A percentile compares a stretch with the other conserved stretches of the same genome.
phyloP scores from a whole-genome alignment of 2,329 filamentous ascomycete genomes.

The Fusarium nelsonii region DNA sequence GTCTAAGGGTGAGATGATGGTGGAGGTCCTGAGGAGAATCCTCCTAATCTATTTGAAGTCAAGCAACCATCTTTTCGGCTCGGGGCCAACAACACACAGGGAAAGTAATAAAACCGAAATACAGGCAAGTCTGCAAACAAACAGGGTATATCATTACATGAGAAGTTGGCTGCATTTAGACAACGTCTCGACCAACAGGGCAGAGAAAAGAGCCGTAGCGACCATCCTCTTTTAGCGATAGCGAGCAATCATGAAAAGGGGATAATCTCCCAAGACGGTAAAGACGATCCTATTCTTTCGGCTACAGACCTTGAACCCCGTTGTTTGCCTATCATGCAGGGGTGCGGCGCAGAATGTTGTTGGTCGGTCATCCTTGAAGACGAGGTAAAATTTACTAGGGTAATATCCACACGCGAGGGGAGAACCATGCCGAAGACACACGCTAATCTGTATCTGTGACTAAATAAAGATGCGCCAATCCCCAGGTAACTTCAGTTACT shows the following conservation, averaged over 20 bases:
- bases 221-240: background rate
- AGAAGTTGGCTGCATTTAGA: too few relatives aligned
- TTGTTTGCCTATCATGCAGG: conserved; percentile 4
- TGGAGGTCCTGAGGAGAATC: too few relatives aligned
- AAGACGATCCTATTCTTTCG: background rate
- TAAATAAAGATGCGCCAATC: too few relatives aligned
- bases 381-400: background rate
- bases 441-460: too few relatives aligned
- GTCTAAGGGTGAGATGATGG: background rate
- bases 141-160: background rate
- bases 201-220: background rate
- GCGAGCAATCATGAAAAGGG: background rate
- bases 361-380: background rate
- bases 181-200: too few relatives aligned
- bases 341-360: background rate
- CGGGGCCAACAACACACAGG: too few relatives aligned
- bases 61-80: too few relatives aligned
- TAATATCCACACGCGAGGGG: too few relatives aligned
- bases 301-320: too few relatives aligned
- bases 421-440: too few relatives aligned
- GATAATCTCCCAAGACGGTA: background rate
- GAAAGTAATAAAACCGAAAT: too few relatives aligned
- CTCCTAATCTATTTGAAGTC: background rate
- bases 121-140: too few relatives aligned
- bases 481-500: background rate